Conservation (phyloP, 1,284 basidiomycete genomes). For the Tilletia setariae region DNA sequence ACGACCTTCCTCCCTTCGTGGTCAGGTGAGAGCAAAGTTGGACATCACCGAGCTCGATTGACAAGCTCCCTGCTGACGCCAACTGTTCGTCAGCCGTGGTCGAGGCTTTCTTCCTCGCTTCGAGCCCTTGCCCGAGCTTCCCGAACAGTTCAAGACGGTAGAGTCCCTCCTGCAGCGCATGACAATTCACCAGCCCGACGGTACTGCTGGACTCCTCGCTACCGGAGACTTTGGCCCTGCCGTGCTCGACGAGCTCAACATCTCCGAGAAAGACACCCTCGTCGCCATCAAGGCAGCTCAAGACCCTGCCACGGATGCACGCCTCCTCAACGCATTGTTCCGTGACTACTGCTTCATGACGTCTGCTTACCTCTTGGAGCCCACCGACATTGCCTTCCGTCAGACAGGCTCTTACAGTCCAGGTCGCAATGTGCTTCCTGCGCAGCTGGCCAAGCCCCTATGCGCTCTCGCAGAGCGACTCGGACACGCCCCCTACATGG, state of each 20-base stretch:
- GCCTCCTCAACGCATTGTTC: conserved; percentile 51
- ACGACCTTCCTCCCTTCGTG: conserved; percentile 36
- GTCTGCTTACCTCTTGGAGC: conserved; percentile 49
- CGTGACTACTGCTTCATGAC: conserved; percentile 49
- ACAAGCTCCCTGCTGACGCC: neutral
- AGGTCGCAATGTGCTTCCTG: conserved; percentile 36
- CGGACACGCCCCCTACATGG: conserved; percentile 46
- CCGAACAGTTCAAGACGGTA: conserved; percentile 32
- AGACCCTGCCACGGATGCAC: conserved; percentile 20
- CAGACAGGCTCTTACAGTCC: conserved; percentile 41
- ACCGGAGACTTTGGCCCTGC: conserved; percentile 45
- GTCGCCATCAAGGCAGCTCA: neutral
- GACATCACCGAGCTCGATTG: neutral
- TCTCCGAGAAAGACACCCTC: conserved; percentile 19
- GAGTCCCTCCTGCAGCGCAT: conserved; percentile 43
- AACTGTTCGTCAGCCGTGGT: conserved; percentile 18
- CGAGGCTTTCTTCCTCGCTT: conserved; percentile 40
- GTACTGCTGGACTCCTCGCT: conserved; percentile 40
- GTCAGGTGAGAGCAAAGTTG: conserved; percentile 24
- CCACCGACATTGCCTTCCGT: conserved; percentile 38
- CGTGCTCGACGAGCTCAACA: conserved; percentile 40
- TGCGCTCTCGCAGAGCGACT: conserved; percentile 42
- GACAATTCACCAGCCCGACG: conserved; percentile 48
- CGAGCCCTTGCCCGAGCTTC: conserved; percentile 40
- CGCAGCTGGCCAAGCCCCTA: conserved; percentile 40